These are phyloP conservation scores for Coffea canephora DNA, from an alignment of 257 asterid genomes.

Conservation along the genomic window DNA sequence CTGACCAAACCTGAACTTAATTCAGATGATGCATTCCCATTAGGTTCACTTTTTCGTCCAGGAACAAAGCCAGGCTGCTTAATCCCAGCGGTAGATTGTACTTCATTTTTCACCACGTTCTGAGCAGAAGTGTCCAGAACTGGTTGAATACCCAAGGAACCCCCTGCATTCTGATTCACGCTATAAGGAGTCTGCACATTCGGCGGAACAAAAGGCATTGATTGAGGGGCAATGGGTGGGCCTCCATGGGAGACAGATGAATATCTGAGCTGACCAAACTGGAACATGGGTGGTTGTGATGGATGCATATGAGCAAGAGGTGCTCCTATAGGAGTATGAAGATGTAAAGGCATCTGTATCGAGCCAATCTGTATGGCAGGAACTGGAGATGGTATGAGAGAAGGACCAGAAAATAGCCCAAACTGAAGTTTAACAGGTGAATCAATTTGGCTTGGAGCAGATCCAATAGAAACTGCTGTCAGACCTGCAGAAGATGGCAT, in stretches of 20 bases:
- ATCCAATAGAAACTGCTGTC: constrained; percentile 33
- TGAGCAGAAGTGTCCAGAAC: constrained; percentile 40
- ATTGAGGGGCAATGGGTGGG: constrained; percentile 53
- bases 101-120: constrained; percentile 32
- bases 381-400: constrained; percentile 87
- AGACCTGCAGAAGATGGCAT: constrained; percentile 37
- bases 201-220: constrained; percentile 65
- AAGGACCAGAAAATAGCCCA: constrained; percentile 95
- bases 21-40: constrained; percentile 29
- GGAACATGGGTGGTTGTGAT: constrained; percentile 76
- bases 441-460: constrained; percentile 49
- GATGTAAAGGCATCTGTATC: constrained; percentile 94
- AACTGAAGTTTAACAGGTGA: constrained; percentile 79
- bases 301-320: constrained; percentile 64
- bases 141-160: constrained; percentile 41
- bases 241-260: constrained; percentile 68
- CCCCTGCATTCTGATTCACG: constrained; percentile 43
- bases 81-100: constrained; percentile 30
- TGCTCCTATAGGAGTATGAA: constrained; percentile 66
- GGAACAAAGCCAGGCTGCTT: constrained; percentile 43
- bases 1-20: constrained; percentile 31
- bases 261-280: constrained; percentile 80
- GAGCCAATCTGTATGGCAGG: constrained; percentile 99
- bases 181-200: constrained; percentile 45
- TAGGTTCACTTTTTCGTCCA: constrained; percentile 35